Evolutionary conservation across 2,329 filamentous ascomycete genomes (phyloP).

Genomic region (Alternaria arbusti): DNA sequence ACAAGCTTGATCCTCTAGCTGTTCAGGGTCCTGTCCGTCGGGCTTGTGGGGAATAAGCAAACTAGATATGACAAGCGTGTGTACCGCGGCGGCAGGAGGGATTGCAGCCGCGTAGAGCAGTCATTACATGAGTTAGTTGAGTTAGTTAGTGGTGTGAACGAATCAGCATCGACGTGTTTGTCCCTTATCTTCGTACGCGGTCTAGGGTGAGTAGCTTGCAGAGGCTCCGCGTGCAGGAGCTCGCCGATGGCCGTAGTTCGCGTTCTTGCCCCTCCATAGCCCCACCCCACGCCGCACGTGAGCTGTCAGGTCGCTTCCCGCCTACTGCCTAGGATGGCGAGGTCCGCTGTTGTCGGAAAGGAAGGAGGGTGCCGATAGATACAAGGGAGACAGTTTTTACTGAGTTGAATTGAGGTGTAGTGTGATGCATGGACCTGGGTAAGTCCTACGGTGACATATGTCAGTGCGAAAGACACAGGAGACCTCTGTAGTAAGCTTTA

Average conservation of each 20-base stretch:
- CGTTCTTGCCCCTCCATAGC: constrained; percentile 15
- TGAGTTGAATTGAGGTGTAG: too few relatives aligned
- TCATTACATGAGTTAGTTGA: constrained; percentile 3
- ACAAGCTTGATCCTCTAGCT: not conserved
- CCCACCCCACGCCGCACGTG: constrained; percentile 12
- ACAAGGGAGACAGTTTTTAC: too few relatives aligned
- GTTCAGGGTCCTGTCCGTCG: not conserved
- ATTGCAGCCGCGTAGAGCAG: not conserved
- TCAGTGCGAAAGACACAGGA: too few relatives aligned
- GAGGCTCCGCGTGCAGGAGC: constrained; percentile 29
- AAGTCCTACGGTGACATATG: too few relatives aligned
- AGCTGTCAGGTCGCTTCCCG: not conserved
- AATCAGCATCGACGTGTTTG: constrained; percentile 22
- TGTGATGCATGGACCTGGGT: too few relatives aligned
- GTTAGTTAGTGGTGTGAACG: constrained; percentile 3
- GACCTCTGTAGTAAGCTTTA: too few relatives aligned
- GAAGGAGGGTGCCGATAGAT: too few relatives aligned
- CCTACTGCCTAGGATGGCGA: constrained; percentile 1
- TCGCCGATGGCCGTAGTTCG: constrained; percentile 33
- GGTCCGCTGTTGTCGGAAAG: not conserved
- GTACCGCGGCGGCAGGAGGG: not conserved
- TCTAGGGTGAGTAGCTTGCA: not conserved
- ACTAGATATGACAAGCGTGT: constrained; percentile 14
- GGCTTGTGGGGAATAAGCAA: constrained; percentile 22
- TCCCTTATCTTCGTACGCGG: constrained; percentile 21